phyloP scores from a whole-genome alignment of 345 rosid genomes.

The Eucalyptus sideroxylon region DNA sequence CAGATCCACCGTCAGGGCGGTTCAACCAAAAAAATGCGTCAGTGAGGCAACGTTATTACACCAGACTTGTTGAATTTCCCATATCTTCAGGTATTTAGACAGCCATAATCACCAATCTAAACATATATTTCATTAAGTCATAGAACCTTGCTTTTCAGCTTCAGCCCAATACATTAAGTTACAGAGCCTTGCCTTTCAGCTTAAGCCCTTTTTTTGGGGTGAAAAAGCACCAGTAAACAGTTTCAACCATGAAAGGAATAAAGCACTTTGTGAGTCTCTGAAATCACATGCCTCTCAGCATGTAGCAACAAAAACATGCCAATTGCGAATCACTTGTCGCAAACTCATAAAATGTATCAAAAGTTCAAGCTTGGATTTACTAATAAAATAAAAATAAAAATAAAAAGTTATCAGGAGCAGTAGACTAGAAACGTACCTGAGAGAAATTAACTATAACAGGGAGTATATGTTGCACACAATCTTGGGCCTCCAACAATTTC shows the following conservation, averaged over 20 bases:
- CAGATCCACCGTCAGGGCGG: not conserved
- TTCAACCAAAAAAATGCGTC: not conserved
- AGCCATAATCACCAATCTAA: not conserved
- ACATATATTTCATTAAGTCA: not conserved
- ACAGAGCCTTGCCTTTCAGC: not conserved
- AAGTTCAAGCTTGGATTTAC: not conserved
- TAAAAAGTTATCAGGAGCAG: not conserved
- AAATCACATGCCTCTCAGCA: not conserved
- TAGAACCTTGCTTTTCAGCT: not conserved
- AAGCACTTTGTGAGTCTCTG: not conserved
- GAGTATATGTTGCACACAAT: constrained; percentile 79
- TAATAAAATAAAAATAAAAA: not conserved
- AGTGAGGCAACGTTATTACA: not conserved
- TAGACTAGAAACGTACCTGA: constrained; percentile 32
- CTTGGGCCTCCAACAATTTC: constrained; percentile 89
- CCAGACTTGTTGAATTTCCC: not conserved
- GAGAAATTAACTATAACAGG: constrained; percentile 93
- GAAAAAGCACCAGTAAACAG: not conserved
- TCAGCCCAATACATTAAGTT: not conserved
- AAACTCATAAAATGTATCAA: not conserved
- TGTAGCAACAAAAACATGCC: not conserved
- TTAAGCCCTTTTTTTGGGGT: not conserved
- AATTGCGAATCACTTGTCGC: not conserved
- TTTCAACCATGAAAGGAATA: not conserved
- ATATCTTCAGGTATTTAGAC: not conserved